These are phyloP conservation scores for Dissophora globulifera DNA, from an alignment of 192 early-diverging fungal genomes.

Conservation along the genomic window DNA sequence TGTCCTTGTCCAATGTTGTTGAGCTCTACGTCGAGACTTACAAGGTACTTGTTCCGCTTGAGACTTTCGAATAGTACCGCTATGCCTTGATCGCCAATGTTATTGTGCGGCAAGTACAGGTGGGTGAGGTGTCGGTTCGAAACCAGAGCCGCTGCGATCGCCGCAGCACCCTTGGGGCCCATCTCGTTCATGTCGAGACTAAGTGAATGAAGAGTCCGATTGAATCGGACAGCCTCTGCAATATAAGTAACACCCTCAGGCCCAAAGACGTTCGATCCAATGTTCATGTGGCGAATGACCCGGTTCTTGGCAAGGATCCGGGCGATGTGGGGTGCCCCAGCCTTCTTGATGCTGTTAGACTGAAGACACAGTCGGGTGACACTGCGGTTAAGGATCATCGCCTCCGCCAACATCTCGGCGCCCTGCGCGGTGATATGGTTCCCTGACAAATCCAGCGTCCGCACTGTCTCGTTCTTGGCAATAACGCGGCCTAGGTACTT, in stretches of 20 bases:
- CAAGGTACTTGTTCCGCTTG: slow-evolving; percentile 32
- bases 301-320: slow-evolving; percentile 53
- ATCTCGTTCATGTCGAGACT: slow-evolving; percentile 58
- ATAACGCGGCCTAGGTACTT: slow-evolving; percentile 50
- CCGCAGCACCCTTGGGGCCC: slow-evolving; percentile 26
- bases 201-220: slow-evolving; percentile 40
- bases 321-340: slow-evolving; percentile 48
- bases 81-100: slow-evolving; percentile 50
- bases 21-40: slow-evolving; percentile 49
- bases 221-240: slow-evolving; percentile 48
- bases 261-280: slow-evolving; percentile 52
- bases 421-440: slow-evolving; percentile 51
- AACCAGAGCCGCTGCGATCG: slow-evolving; percentile 25
- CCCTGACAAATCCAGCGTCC: slow-evolving; percentile 48
- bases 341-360: slow-evolving; percentile 52
- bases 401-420: slow-evolving; percentile 46
- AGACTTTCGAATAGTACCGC: slow-evolving; percentile 40
- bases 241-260: slow-evolving; percentile 28
- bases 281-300: slow-evolving; percentile 52
- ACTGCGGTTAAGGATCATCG: slow-evolving; percentile 40
- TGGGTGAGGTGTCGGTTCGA: slow-evolving; percentile 52
- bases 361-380: slow-evolving; percentile 50
- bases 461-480: slow-evolving; percentile 32
- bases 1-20: slow-evolving; percentile 50
- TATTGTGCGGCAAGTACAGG: slow-evolving; percentile 54